Conservation (phyloP, 768 basidiomycete species). For the Serendipita indica region DNA sequence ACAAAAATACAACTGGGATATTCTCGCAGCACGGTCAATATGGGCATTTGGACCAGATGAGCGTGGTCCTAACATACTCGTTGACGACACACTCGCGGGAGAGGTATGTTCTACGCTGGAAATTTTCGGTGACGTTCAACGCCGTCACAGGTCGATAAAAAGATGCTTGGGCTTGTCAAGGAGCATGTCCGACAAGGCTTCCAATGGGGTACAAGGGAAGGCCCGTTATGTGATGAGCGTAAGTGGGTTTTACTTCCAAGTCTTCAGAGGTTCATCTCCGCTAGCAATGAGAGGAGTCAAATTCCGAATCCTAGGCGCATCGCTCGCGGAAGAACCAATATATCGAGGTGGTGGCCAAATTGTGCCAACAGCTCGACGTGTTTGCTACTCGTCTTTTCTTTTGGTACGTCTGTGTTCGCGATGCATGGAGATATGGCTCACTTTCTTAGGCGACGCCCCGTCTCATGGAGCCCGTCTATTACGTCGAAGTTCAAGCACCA, state of each 20-base stretch:
- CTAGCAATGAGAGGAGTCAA: slow-evolving; percentile 97
- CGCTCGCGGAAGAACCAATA: slow-evolving; percentile 87
- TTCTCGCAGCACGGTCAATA: slow-evolving; percentile 92
- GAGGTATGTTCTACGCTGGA: slow-evolving; percentile 38
- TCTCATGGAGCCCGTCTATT: slow-evolving; percentile 94
- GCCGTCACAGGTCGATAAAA: slow-evolving; percentile 68
- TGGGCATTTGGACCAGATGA: slow-evolving; percentile 99
- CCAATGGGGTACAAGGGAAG: slow-evolving; percentile 98
- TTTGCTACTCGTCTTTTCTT: slow-evolving; percentile 97
- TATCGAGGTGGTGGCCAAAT: slow-evolving; percentile 97
- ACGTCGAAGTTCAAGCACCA: slow-evolving; percentile 98
- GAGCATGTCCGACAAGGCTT: slow-evolving; percentile 98
- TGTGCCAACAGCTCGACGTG: slow-evolving; percentile 94
- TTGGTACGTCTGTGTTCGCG: slow-evolving; percentile 47
- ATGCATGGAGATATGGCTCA: not conserved
- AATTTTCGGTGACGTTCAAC: not conserved
- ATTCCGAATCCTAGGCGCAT: slow-evolving; percentile 88
- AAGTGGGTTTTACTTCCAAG: slow-evolving; percentile 28
- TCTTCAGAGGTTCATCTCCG: not conserved
- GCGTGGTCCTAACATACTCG: slow-evolving; percentile 77
- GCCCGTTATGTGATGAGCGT: slow-evolving; percentile 98
- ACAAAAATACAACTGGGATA: slow-evolving; percentile 95
- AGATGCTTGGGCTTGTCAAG: slow-evolving; percentile 71
- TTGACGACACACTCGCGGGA: slow-evolving; percentile 93
- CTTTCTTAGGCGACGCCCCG: slow-evolving; percentile 69